Conservation (phyloP, 2,329 filamentous ascomycete genomes). For the Neonectria hederae region DNA sequence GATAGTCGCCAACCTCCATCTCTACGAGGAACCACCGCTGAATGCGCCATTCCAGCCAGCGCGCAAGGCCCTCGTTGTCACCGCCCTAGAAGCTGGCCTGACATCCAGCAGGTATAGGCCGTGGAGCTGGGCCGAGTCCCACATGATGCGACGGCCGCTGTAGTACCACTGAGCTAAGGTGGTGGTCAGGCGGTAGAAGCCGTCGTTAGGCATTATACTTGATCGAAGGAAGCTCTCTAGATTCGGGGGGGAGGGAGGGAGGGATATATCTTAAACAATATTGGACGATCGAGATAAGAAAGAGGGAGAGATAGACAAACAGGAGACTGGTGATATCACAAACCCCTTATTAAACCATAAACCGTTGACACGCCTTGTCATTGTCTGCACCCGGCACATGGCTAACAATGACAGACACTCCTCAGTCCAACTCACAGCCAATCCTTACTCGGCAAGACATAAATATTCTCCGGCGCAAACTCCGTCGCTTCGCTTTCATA, state of each 20-base stretch:
- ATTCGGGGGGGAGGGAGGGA: neutral
- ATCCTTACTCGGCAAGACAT: neutral
- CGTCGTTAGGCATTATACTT: neutral
- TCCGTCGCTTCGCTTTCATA: neutral
- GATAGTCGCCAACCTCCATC: too few relatives aligned
- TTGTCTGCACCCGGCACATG: too few relatives aligned
- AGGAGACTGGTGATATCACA: neutral
- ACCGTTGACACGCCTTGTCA: neutral
- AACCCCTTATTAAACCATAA: neutral
- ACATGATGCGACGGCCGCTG: too few relatives aligned
- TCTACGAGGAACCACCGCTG: too few relatives aligned
- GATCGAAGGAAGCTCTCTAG: neutral
- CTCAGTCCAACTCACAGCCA: neutral
- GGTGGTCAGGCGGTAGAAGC: too few relatives aligned
- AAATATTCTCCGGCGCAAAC: too few relatives aligned
- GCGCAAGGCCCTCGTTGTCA: too few relatives aligned
- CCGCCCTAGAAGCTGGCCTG: too few relatives aligned
- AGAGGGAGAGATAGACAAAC: neutral
- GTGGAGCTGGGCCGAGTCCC: too few relatives aligned
- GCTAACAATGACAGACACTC: neutral
- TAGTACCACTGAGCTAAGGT: too few relatives aligned
- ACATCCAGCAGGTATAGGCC: too few relatives aligned
- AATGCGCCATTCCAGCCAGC: too few relatives aligned
- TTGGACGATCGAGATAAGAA: neutral
- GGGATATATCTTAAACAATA: neutral